Percentiles rank a stretch among this genome's conserved stretches.
Conservation (phyloP, 2,329 filamentous ascomycete genomes). For the Fusarium albidum region DNA sequence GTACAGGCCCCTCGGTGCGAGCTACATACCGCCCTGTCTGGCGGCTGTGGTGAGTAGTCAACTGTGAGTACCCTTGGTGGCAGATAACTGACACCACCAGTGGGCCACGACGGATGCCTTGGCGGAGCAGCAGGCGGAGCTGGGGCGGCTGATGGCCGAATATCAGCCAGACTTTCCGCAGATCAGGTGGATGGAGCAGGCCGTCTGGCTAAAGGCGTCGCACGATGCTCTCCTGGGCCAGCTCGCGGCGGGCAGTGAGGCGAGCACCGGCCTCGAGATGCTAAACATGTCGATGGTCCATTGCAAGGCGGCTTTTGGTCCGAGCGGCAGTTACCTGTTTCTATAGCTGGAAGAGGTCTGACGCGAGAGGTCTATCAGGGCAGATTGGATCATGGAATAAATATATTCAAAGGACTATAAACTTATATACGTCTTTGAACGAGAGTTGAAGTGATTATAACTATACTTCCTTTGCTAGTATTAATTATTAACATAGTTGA, state of each 20-base stretch:
- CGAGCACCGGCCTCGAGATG: neutral
- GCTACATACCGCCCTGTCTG: neutral
- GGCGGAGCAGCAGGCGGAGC: neutral
- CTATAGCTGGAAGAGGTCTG: no score
- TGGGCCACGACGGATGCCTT: constrained; percentile 2
- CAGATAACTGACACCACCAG: neutral
- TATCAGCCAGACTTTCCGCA: constrained; percentile 16
- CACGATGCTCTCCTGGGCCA: fast-evolving
- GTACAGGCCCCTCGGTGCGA: constrained; percentile 5
- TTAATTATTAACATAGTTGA: no score
- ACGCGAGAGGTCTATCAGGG: no score
- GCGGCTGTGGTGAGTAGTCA: neutral
- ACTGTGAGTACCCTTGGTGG: no score
- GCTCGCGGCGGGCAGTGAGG: neutral
- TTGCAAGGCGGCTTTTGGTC: constrained; percentile 2
- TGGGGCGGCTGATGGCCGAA: neutral
- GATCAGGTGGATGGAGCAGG: constrained; percentile 10
- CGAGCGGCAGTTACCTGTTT: neutral
- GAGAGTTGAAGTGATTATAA: no score
- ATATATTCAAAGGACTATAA: no score
- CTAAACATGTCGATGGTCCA: neutral
- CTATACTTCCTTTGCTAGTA: no score
- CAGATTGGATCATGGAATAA: no score
- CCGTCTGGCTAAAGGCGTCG: neutral
- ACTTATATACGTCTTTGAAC: no score